A percentile compares a stretch with the other conserved stretches of the same genome.
phyloP scores from a whole-genome alignment of 2,329 filamentous ascomycete species.

The Aotearoamyces nothofagi region DNA sequence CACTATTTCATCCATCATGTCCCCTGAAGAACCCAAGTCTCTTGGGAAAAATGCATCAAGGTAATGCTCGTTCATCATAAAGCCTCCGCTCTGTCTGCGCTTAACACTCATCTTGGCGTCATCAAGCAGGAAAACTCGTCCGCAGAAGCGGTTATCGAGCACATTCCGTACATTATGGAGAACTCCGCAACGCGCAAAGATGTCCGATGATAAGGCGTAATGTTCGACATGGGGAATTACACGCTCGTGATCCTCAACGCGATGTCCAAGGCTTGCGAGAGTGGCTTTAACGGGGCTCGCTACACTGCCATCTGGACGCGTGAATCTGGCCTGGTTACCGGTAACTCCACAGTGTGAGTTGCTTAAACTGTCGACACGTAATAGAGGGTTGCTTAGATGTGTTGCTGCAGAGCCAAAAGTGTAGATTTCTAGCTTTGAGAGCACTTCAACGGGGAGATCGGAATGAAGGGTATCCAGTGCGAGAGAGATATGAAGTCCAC shows the following conservation, averaged over 20 bases:
- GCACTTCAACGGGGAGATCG: conserved; percentile 45
- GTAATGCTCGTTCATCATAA: conserved; percentile 7
- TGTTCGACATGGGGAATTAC: conserved; percentile 61
- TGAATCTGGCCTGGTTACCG: background rate
- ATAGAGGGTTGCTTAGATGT: conserved; percentile 61
- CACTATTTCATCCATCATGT: conserved; percentile 4
- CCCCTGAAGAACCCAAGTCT: background rate
- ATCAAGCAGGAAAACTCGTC: conserved; percentile 20
- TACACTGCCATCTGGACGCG: conserved; percentile 1
- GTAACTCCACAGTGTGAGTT: no score
- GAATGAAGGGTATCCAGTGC: conserved; percentile 61
- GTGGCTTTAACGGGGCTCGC: conserved; percentile 3
- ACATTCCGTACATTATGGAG: conserved; percentile 31
- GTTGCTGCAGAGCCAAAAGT: conserved; percentile 66
- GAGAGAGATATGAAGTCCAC: conserved; percentile 55
- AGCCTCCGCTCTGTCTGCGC: background rate
- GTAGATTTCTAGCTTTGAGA: conserved; percentile 54
- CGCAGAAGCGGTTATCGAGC: conserved; percentile 6
- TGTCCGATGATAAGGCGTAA: conserved; percentile 60
- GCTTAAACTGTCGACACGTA: conserved; percentile 2
- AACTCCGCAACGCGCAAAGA: conserved; percentile 58
- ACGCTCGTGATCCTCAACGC: conserved; percentile 2
- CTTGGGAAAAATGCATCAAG: conserved; percentile 4
- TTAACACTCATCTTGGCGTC: background rate
- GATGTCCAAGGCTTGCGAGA: conserved; percentile 1